A percentile compares a stretch with the other conserved stretches of the same genome.
Conservation (phyloP, 768 basidiomycete genomes). For the Russula griseocarnosa region DNA sequence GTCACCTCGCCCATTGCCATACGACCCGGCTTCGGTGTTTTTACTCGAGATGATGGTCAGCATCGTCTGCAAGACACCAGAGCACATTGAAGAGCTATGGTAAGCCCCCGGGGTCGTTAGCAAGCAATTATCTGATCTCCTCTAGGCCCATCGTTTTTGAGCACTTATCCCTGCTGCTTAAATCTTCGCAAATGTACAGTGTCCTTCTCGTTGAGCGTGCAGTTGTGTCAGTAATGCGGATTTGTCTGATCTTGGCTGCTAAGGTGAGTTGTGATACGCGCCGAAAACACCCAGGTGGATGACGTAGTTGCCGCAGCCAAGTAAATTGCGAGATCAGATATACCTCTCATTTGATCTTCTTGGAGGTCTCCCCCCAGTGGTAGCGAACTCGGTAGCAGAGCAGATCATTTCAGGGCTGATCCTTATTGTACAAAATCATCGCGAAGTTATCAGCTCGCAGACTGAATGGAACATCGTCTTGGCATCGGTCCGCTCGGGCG, state of each 20-base stretch:
- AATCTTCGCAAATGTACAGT: slow-evolving; percentile 76
- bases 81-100: slow-evolving; percentile 88
- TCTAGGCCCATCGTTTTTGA: slow-evolving; percentile 91
- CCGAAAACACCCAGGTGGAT: not conserved
- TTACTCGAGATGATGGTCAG: slow-evolving; percentile 94
- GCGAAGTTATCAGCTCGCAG: slow-evolving; percentile 72
- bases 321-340: slow-evolving; percentile 79
- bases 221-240: slow-evolving; percentile 78
- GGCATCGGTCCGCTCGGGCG: slow-evolving; percentile 79
- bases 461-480: slow-evolving; percentile 97
- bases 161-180: slow-evolving; percentile 78
- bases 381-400: slow-evolving; percentile 85
- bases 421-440: slow-evolving; percentile 72
- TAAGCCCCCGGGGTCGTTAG: slow-evolving; percentile 36
- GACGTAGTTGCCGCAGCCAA: slow-evolving; percentile 45
- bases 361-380: slow-evolving; percentile 68
- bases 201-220: slow-evolving; percentile 90
- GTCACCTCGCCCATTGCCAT: slow-evolving; percentile 58
- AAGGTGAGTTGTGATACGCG: slow-evolving; percentile 48
- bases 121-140: slow-evolving; percentile 2
- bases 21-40: slow-evolving; percentile 94
- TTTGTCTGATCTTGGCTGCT: slow-evolving; percentile 79
- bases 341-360: slow-evolving; percentile 92
- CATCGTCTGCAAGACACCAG: slow-evolving; percentile 70
- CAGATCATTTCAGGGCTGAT: slow-evolving; percentile 84